These are phyloP conservation scores for Posidonia australis DNA, from an alignment of 106 monocot species.

Conservation along the genomic window DNA sequence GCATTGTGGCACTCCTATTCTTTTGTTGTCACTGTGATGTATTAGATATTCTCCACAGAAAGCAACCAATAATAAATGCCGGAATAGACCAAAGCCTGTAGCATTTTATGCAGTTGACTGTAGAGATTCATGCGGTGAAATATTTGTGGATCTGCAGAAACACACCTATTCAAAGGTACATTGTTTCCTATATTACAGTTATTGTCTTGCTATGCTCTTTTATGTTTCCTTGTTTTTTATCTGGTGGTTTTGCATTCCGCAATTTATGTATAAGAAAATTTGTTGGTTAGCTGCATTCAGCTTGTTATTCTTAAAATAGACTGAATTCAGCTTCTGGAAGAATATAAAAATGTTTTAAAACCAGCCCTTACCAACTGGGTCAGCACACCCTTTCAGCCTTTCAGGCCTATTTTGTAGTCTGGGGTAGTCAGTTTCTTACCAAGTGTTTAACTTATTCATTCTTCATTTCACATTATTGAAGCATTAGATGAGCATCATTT, in stretches of 20 bases:
- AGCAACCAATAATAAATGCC: constrained; percentile 56
- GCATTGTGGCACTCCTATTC: not conserved
- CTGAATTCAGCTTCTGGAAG: too few relatives aligned
- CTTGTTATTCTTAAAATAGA: too few relatives aligned
- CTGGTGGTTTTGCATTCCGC: not conserved
- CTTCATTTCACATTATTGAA: too few relatives aligned
- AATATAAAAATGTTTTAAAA: too few relatives aligned
- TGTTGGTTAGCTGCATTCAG: too few relatives aligned
- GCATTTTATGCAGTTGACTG: constrained; percentile 83
- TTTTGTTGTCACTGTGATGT: not conserved
- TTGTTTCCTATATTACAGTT: not conserved
- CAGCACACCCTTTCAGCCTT: too few relatives aligned
- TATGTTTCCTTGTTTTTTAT: not conserved
- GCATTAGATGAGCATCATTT: too few relatives aligned
- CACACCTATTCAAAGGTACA: constrained; percentile 65
- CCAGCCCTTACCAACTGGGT: too few relatives aligned
- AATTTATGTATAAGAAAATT: too few relatives aligned
- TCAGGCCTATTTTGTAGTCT: too few relatives aligned
- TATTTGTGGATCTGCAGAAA: constrained; percentile 81
- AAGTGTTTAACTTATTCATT: too few relatives aligned
- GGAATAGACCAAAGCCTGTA: constrained; percentile 51
- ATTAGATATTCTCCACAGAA: constrained; percentile 28
- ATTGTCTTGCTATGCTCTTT: not conserved
- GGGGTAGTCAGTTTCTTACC: too few relatives aligned
- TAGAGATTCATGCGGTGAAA: constrained; percentile 79